Evolutionary conservation across 805 yeast species (phyloP).

Genomic region (Pichia kluyveri): DNA sequence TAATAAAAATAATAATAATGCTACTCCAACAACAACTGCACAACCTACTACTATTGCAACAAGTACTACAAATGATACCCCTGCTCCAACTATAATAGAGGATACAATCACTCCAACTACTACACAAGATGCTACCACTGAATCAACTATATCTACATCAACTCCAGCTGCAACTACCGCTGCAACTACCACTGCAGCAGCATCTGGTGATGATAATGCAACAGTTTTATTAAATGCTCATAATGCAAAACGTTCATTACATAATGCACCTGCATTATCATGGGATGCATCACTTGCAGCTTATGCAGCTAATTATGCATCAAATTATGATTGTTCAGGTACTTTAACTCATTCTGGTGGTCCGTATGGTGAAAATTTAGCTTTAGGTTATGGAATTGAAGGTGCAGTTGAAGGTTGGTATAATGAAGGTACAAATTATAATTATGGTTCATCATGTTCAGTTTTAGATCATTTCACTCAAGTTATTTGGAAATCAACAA

Average conservation of each 20-base stretch:
- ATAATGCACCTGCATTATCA: conserved; percentile 38
- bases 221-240: conserved; percentile 46
- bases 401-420: conserved; percentile 68
- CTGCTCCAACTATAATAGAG: not conserved
- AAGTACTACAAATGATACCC: conserved; percentile 3
- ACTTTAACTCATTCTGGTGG: conserved; percentile 55
- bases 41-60: not conserved
- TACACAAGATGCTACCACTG: not conserved
- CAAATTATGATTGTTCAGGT: conserved; percentile 48
- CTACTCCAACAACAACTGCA: not conserved
- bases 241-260: conserved; percentile 50
- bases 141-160: conserved; percentile 6
- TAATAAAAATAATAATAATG: too few species aligned
- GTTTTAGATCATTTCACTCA: conserved; percentile 64
- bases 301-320: conserved; percentile 55
- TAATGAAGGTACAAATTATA: conserved; percentile 48
- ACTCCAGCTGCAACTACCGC: conserved; percentile 11
- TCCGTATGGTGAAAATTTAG: conserved; percentile 70
- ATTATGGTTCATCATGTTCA: conserved; percentile 43
- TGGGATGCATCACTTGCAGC: conserved; percentile 49
- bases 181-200: not conserved
- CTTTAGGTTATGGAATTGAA: conserved; percentile 51
- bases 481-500: conserved; percentile 56
- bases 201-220: conserved; percentile 16
- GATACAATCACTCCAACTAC: conserved; percentile 10